Conservation (phyloP, 345 rosid species). For the Dovyalis caffra region DNA sequence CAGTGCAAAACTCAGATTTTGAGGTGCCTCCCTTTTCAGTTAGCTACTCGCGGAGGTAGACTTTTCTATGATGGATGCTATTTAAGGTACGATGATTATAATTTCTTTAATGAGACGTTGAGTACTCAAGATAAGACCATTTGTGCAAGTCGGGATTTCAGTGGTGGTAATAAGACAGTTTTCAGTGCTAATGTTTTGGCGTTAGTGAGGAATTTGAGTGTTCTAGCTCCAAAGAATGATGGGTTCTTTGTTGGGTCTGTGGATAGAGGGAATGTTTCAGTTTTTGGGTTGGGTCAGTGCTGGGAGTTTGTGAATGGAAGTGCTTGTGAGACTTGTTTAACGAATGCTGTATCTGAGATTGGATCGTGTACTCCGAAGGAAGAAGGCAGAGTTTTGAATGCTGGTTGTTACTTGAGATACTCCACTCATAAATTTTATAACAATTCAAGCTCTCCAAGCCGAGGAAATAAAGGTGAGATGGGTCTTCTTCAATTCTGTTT, state of each 20-base stretch:
- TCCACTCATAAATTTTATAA: slow-evolving; percentile 66
- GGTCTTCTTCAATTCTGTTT: neutral
- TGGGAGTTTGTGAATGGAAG: slow-evolving; percentile 57
- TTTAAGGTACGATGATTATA: slow-evolving; percentile 72
- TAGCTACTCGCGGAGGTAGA: slow-evolving; percentile 68
- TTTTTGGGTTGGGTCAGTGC: slow-evolving; percentile 89
- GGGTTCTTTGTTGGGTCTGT: slow-evolving; percentile 66
- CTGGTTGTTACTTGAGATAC: slow-evolving; percentile 82
- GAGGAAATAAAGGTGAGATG: slow-evolving; percentile 40
- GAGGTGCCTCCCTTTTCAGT: slow-evolving; percentile 67
- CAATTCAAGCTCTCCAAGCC: slow-evolving; percentile 39
- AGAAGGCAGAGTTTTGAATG: slow-evolving; percentile 69
- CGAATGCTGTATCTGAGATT: slow-evolving; percentile 38
- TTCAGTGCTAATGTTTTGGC: slow-evolving; percentile 44
- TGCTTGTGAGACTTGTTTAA: slow-evolving; percentile 55
- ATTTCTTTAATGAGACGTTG: slow-evolving; percentile 60
- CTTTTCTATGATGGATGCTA: slow-evolving; percentile 72
- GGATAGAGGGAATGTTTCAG: slow-evolving; percentile 49
- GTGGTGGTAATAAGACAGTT: slow-evolving; percentile 44
- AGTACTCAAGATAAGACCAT: slow-evolving; percentile 37
- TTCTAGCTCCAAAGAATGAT: slow-evolving; percentile 42
- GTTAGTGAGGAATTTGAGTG: slow-evolving; percentile 59
- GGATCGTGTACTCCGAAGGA: slow-evolving; percentile 48
- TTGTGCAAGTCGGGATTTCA: slow-evolving; percentile 44
- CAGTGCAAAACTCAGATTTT: slow-evolving; percentile 70